Base-by-base conservation (phyloP, 345 rosid genomes). In the Murraya koenigii region DNA sequence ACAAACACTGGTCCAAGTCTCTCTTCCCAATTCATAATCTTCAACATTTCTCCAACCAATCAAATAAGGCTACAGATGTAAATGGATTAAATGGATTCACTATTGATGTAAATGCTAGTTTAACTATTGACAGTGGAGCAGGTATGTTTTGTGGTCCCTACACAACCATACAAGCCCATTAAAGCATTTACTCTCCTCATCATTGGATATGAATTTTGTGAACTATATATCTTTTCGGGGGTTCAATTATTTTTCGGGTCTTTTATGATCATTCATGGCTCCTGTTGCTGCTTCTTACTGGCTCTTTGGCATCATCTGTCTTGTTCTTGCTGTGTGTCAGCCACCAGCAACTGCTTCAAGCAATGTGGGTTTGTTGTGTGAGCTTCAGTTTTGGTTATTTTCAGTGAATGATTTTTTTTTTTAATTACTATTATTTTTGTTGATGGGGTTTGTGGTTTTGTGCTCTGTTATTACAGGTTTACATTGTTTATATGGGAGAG, bases 401-500 rank as follows among this genome's bases (percentile, higher is more conserved):
- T 56, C 3, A 10, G 44, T n/a, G 17, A 7, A 36, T 28, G 13
- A 10, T 41, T 14, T 44, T 44, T 44, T 44, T 44, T 41, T 10
- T 13, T 41, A 11, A 11, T 44, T 44, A 10, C 8, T 4, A 62
- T 11, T 22, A 44, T 22, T 60, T 69, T 77, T 55, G 41, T 64
- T 71, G 5, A 30, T 15, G 66, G 69, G 35, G 22, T 38, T 76
- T 9, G 19, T 17, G 47, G 25, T 36, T 76, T 41, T 30, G 20
- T 23, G 61, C 26, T 58, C 20, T 66, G 9, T 75, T 10, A 61
- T 72, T 64, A 25, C 82, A 89, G 93, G 89, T 78, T 69, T 82
- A 89, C 78, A 86, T 89, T 67, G 90, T 87, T 39, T 87, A 87
- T 61, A 80, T 85, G 89, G 92, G 92, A 41, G 86, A 82, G 11